Base-by-base conservation (phyloP, 371 early-diverging fungal genomes). In the Rhizomucor pusillus region DNA sequence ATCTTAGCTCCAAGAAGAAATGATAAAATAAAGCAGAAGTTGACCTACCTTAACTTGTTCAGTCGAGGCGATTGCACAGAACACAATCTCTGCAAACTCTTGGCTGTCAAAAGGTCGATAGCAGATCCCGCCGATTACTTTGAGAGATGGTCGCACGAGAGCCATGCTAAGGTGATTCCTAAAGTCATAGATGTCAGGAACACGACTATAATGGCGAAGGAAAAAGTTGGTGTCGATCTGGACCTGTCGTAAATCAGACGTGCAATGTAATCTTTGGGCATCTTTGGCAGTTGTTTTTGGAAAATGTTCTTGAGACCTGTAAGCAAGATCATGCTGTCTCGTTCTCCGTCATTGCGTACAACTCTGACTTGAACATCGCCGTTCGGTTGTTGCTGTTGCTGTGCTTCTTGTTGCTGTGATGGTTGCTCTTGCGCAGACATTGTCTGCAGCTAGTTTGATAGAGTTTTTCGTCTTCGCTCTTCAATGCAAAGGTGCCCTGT, bases 221-320 rank as follows among this genome's bases (percentile, higher is more conserved):
- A 29, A 29, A 5, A 7, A 5, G 29, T 29, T 29, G 7, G 3
- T 7, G 7, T 29, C 5, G 3, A 5, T 11, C 41, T 14, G 16
- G 81, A 90, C 84, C 81, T 59, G 65, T 99, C 99, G 71, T 96
- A 99, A 0, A 99, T 96, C 18, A 99, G 85, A 16, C 97, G 82
- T 0, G 96, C 88, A 57, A 99, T 99, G 62, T 99, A 99, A 59
- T 99, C 99, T 64, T 90, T 90, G 12, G 99, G 99, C 99, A 99
- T 99, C 56, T 98, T 99, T 11, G 99, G 99, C 47, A 99, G 77
- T 69, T 99, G 99, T 55, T 90, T 92, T 68, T 97, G 97, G 71
- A 99, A 98, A 37, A 99, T 88, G 65, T 89, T 91, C 71, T 98
- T 98, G 50, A 99, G 77, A 23, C 92, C 93, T 0, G 98, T 92